Base-by-base conservation (phyloP, 2,329 filamentous ascomycete genomes). In the Knufia fluminis region DNA sequence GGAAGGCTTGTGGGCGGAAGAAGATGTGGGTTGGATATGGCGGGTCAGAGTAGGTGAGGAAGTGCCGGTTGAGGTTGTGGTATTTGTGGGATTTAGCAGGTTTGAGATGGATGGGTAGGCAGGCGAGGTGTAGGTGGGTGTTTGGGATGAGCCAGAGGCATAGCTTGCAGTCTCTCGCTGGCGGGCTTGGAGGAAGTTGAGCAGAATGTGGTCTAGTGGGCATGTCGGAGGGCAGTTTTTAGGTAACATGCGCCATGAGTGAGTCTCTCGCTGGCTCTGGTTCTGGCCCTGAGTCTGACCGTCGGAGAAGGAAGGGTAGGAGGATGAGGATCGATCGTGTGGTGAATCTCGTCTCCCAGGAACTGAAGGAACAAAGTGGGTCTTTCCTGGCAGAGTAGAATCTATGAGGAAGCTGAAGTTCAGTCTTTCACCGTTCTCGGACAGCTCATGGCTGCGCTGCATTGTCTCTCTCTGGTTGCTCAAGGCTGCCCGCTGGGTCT, bases 51-150 rank as follows among this genome's bases (percentile, higher is more conserved):
- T 26, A 6, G 44, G 33, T 4, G 44, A 36, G 14, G 44, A 12
- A 19, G 31, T n/a, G 20, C 32, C 32, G 3, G 31, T 16, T 7
- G 44, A 23, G 79, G 71, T 0, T 38, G 50, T 45, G 26, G 40
- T 47, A 23, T 50, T 46, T 14, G 50, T 45, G 2, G 86, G 85
- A 61, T 91, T 86, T 33, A 91, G 76, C 3, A 94, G 75, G 1
- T 84, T 85, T 0, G 82, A 83, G 50, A 94, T 85, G 50, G 83
- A 86, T 1, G 88, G 88, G 61, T 94, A 90, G 12, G 78, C 74
- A 0, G 88, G 87, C 0, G 86, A 87, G 6, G 32, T 38, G 61
- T 94, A 90, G 14, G 78, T 73, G 0, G 88, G 87, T 10, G 46
- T 33, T 36, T 38, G 35, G n/a, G 10, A 10, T 4, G 28, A 19